Conservation (phyloP, 148 eudicot species). For the Cornus kousa region DNA sequence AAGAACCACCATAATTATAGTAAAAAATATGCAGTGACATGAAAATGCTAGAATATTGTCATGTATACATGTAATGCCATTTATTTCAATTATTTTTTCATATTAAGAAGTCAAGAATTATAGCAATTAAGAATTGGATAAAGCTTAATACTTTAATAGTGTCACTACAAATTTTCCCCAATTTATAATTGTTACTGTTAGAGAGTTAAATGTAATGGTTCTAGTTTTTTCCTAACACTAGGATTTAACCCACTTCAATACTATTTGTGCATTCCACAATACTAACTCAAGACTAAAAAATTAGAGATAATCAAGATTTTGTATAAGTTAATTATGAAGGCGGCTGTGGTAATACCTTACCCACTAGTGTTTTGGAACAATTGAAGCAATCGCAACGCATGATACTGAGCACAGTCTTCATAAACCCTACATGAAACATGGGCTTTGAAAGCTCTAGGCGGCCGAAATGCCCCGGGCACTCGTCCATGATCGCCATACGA, state of each 20-base stretch:
- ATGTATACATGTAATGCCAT: neutral
- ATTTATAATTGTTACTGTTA: neutral
- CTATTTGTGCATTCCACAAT: too few species aligned
- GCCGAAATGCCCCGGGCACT: conserved; percentile 92
- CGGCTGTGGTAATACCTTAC: conserved; percentile 43
- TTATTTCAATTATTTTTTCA: too few species aligned
- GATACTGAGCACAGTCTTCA: conserved; percentile 70
- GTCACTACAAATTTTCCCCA: neutral
- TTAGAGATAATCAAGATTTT: neutral
- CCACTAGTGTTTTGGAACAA: conserved; percentile 71
- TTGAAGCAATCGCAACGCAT: conserved; percentile 82
- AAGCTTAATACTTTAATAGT: neutral
- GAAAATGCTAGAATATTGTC: neutral
- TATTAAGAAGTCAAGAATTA: too few species aligned
- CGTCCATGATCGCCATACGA: conserved; percentile 93
- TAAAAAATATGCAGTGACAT: neutral
- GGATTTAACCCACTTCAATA: too few species aligned
- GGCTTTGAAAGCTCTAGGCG: conserved; percentile 98
- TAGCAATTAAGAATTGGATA: neutral
- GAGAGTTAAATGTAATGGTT: neutral
- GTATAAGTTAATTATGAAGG: too few species aligned
- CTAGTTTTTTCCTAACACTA: too few species aligned
- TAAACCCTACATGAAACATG: conserved; percentile 81
- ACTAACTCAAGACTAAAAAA: neutral
- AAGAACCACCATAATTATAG: too few species aligned